Conservation (phyloP, 2,329 filamentous ascomycete species). For the Colletotrichum karsti region DNA sequence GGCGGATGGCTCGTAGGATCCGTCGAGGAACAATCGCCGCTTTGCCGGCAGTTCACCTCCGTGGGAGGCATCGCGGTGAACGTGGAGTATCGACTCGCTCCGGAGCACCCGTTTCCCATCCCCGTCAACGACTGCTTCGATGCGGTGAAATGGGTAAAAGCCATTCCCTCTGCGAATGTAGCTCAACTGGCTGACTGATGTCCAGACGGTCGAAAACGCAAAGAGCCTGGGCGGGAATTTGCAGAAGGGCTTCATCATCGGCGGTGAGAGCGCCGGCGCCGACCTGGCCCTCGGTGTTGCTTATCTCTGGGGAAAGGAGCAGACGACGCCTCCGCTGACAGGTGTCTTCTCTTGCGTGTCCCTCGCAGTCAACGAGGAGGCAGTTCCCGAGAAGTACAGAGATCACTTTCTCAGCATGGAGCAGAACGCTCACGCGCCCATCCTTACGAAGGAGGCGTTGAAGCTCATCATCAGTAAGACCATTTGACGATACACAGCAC, state of each 20-base stretch:
- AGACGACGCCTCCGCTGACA: slow-evolving; percentile 34
- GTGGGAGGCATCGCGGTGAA: slow-evolving; percentile 38
- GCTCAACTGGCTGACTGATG: not conserved
- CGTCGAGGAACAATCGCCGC: slow-evolving; percentile 33
- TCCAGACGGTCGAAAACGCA: slow-evolving; percentile 31
- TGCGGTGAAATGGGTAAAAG: slow-evolving; percentile 35
- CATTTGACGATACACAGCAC: not conserved
- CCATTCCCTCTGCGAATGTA: not conserved
- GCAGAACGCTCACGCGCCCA: slow-evolving; percentile 35
- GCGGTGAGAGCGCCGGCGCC: slow-evolving; percentile 38
- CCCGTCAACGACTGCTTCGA: slow-evolving; percentile 39
- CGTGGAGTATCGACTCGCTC: slow-evolving; percentile 37
- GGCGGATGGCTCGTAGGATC: slow-evolving; percentile 38
- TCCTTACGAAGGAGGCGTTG: slow-evolving; percentile 33
- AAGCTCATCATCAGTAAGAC: slow-evolving; percentile 35
- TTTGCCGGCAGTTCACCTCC: slow-evolving; percentile 35
- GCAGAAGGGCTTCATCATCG: slow-evolving; percentile 34
- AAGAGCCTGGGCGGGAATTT: slow-evolving; percentile 34
- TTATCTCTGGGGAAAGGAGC: slow-evolving; percentile 31
- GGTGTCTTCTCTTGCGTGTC: slow-evolving; percentile 36
- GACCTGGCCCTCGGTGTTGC: slow-evolving; percentile 37
- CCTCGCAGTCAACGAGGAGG: slow-evolving; percentile 31
- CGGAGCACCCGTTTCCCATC: slow-evolving; percentile 38
- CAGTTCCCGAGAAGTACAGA: slow-evolving; percentile 38
- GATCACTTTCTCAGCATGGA: slow-evolving; percentile 37